Base-by-base conservation (phyloP, 768 basidiomycete species). In the Trametes villosa region DNA sequence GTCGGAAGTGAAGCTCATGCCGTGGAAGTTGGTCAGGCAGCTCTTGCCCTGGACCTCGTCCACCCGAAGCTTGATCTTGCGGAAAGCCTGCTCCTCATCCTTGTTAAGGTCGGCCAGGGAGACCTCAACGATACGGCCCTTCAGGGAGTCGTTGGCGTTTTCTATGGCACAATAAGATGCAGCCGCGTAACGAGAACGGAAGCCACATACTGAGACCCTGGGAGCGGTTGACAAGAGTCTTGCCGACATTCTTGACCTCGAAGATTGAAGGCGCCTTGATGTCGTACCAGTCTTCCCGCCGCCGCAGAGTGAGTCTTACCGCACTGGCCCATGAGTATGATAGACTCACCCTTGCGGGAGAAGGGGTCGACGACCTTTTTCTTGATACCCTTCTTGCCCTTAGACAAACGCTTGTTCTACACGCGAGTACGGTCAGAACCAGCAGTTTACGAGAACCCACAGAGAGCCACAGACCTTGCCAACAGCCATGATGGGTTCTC, bases 311-410 rank as follows among this genome's bases (percentile, higher is more conserved):
- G 2, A 54, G 33, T 41, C 18, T 36, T 26, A 47, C 17, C 5
- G 17, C 5, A 26, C 17, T 26, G 31, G 13, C 24, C 34, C 4
- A 15, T n/a, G 33, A 22, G 30, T 7, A 38, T 26, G n/a, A 18
- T 34, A 26, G 8, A 64, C 80, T 62, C 70, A 96, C 96, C 96
- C 82, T 99, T 99, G 83, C 97, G 89, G 67, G 96, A 89, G 91
- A 99, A 97, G 66, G 97, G 95, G 86, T 99, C 97, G 65, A 99
- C 94, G 76, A 97, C 95, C 89, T 98, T 97, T 84, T 98, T 99
- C 94, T 99, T 99, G 84, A 98, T 89, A 76, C 94, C 94, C 83
- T 96, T 96, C 86, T 96, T 96, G 72, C 94, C 94, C 83, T 97
- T 97, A 50, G 94, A 95, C 69, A 96, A 86, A 75, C 94, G 89